Evolutionary conservation across 2,329 filamentous ascomycete genomes (phyloP).

Genomic region (Acephala macrosclerotiorum): DNA sequence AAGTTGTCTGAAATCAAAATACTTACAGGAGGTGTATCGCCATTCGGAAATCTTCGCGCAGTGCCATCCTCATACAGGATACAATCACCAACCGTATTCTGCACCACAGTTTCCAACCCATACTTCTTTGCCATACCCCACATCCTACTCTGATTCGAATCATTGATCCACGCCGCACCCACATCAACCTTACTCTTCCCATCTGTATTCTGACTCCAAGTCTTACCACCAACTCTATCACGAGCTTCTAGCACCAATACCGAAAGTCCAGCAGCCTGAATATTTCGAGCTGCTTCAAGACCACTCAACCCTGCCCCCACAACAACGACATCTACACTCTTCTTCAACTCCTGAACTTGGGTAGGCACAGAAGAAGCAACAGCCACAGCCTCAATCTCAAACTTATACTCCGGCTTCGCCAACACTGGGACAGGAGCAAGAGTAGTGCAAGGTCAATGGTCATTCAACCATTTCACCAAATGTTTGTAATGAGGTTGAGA

Average conservation of each 20-base stretch:
- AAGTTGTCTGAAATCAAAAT: not conserved
- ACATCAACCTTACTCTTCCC: conserved; percentile 8
- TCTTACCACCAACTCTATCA: conserved; percentile 14
- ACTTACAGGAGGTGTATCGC: conserved; percentile 27
- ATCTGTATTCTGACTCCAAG: conserved; percentile 10
- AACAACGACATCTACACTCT: conserved; percentile 11
- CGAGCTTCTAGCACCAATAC: conserved; percentile 12
- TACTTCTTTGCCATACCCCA: conserved; percentile 50
- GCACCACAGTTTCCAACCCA: conserved; percentile 53
- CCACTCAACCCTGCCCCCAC: conserved; percentile 13
- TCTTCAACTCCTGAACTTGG: not conserved
- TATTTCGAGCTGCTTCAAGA: conserved; percentile 7
- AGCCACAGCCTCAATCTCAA: conserved; percentile 54
- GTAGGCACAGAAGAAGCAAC: conserved; percentile 11
- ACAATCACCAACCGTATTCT: conserved; percentile 51
- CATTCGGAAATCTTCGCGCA: conserved; percentile 31
- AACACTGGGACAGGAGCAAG: conserved; percentile 52
- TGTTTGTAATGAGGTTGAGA: conserved; percentile 47
- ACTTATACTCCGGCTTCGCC: conserved; percentile 48
- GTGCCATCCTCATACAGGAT: conserved; percentile 8
- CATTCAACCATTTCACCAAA: conserved; percentile 47
- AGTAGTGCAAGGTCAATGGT: conserved; percentile 52
- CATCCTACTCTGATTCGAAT: conserved; percentile 43
- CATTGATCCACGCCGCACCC: conserved; percentile 66
- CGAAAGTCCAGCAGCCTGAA: conserved; percentile 10